Percentiles rank a stretch among this genome's conserved stretches.
Evolutionary conservation across 2,329 filamentous ascomycete species (phyloP).

Genomic region (Fusarium fujikuroi): DNA sequence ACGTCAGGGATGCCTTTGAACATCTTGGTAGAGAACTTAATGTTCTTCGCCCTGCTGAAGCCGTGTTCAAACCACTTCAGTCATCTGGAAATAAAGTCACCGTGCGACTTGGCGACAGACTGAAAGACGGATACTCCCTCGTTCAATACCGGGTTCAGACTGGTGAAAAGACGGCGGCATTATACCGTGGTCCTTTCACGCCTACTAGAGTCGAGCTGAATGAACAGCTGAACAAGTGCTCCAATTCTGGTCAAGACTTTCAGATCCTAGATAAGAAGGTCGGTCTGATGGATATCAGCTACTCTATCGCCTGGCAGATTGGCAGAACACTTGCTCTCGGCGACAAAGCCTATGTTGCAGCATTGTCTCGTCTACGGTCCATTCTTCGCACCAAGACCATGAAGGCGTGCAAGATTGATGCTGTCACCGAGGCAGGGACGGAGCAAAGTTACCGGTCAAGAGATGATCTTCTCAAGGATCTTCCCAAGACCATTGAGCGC

Average conservation of each 20-base stretch:
- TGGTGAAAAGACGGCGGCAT: not conserved
- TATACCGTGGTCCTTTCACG: not conserved
- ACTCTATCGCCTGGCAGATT: not conserved
- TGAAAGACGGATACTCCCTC: not conserved
- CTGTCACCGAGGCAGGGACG: not conserved
- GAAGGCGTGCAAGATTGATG: not conserved
- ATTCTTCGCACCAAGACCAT: not conserved
- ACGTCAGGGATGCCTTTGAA: not conserved
- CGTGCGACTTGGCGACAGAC: not conserved
- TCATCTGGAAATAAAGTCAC: accelerated
- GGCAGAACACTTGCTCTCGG: not conserved
- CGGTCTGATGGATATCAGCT: not conserved
- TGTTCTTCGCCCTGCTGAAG: not conserved
- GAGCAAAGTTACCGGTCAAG: not conserved
- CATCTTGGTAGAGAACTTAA: not conserved
- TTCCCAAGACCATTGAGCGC: not conserved
- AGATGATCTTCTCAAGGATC: not conserved
- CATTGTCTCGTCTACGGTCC: not conserved
- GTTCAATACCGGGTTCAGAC: not conserved
- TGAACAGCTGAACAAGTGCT: not conserved
- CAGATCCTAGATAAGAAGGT: not conserved
- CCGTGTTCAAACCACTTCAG: not conserved
- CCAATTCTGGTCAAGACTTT: not conserved
- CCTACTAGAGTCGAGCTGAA: not conserved
- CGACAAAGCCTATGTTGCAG: not conserved